Evolutionary conservation across 345 rosid genomes (phyloP), one percentile per base, ranked within the genome.

Genomic region (Limnanthes douglasii): DNA sequence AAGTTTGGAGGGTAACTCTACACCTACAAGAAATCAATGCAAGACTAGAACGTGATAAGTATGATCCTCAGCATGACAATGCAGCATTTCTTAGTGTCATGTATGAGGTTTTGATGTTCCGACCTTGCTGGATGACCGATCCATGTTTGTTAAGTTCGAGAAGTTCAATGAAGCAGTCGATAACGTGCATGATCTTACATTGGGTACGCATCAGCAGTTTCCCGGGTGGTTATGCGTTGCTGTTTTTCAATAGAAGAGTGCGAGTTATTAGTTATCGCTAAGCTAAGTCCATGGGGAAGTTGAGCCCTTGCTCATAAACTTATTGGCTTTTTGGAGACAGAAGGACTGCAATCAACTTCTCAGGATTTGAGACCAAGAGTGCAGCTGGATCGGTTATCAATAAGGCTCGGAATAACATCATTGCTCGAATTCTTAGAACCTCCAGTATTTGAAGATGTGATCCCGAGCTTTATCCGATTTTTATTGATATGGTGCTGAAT

Each of bases 41-140:
- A 24, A 73, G 57, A 44, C 46, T 78, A 31, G 56, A 32, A 16
- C 37, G 14, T 41, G 25, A 61, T 14, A 57, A 64, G 41, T 73
- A 65, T 51, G 66, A 67, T 57, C 92, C 78, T 20, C 47, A 39
- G 20, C 48, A 47, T 38, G 78, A 66, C 51, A 66, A 72, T 59
- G 62, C 51, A 19, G 62, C 56, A 51, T 77, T 78, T 40, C 66
- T 74, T 35, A 59, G 60, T 26, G 60, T 78, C 51, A 74, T 74
- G 84, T 78, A 78, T 19, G 92, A 78, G 84, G 80, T 78, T 46
- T 65, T 78, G 66, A 78, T 74, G 92, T 70, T 63, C 92, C 92
- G 15, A 27, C 56, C 48, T 57, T 74, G 49, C 51, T 78, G 32
- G 73, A 74, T 54, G 80, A 74, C 33, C 66, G 54, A 39, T 66